phyloP scores from a whole-genome alignment of 352 stramenopile genomes.

The Phytophthora agathidicida region DNA sequence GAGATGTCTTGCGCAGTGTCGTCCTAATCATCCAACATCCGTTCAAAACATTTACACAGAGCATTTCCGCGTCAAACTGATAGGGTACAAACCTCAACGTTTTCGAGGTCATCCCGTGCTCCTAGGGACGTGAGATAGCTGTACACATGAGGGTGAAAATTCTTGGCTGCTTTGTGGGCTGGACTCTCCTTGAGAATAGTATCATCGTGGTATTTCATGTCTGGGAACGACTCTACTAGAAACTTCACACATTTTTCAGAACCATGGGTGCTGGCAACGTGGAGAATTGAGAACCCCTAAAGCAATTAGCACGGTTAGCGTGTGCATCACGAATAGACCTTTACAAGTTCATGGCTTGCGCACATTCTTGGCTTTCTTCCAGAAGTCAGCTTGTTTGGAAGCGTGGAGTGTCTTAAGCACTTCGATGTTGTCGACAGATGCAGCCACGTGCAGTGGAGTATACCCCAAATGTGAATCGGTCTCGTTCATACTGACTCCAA shows the following conservation, averaged over 20 bases:
- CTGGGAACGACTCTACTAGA: slow-evolving; percentile 40
- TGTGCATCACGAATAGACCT: too few species aligned
- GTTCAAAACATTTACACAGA: not conserved
- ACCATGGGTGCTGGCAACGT: slow-evolving; percentile 56
- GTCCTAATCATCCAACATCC: slow-evolving; percentile 21
- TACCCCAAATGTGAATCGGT: slow-evolving; percentile 55
- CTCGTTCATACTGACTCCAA: slow-evolving; percentile 54
- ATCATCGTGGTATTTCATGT: slow-evolving; percentile 45
- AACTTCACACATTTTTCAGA: slow-evolving; percentile 59
- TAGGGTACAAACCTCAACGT: slow-evolving; percentile 64
- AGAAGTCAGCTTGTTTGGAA: slow-evolving; percentile 54
- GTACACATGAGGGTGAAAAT: slow-evolving; percentile 53
- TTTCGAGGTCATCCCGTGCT: slow-evolving; percentile 56
- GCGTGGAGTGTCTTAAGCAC: slow-evolving; percentile 49
- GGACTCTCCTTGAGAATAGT: slow-evolving; percentile 55
- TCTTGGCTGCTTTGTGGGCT: slow-evolving; percentile 64
- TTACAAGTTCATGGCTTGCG: too few species aligned
- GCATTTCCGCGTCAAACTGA: not conserved
- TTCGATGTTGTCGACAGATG: slow-evolving; percentile 55
- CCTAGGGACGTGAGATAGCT: slow-evolving; percentile 38
- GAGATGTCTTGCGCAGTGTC: slow-evolving; percentile 42
- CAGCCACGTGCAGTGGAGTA: slow-evolving; percentile 64
- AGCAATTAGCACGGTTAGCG: not conserved
- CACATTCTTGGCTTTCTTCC: slow-evolving; percentile 54
- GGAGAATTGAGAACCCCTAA: slow-evolving; percentile 62